Evolutionary conservation across 2,329 filamentous ascomycete species (phyloP).

Genomic region (Exophiala sp.): DNA sequence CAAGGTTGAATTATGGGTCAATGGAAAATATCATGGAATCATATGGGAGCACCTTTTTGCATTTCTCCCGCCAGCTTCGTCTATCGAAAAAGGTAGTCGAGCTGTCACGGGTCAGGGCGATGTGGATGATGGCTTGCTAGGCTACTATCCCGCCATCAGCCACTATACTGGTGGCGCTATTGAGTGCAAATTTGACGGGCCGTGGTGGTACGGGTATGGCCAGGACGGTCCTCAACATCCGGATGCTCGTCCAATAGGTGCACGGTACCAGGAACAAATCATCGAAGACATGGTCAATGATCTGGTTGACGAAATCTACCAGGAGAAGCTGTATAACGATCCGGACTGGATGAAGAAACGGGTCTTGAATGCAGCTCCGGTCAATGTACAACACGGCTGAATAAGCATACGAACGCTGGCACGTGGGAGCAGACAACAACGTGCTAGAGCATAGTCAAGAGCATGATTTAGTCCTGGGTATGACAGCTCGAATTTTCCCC

Average conservation of each 20-base stretch:
- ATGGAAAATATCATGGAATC: constrained; percentile 79
- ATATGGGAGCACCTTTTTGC: constrained; percentile 83
- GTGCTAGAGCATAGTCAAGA: background rate
- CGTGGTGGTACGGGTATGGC: constrained; percentile 69
- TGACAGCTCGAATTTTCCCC: background rate
- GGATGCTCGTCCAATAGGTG: constrained; percentile 58
- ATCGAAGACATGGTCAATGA: constrained; percentile 92
- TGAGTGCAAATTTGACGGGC: constrained; percentile 88
- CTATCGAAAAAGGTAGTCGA: constrained; percentile 62
- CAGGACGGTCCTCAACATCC: constrained; percentile 33
- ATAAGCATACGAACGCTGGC: no score
- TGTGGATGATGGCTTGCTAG: constrained; percentile 82
- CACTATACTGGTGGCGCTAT: constrained; percentile 88
- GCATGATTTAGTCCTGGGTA: background rate
- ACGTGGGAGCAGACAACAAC: no score
- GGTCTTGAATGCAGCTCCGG: constrained; percentile 22
- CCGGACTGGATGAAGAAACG: constrained; percentile 27
- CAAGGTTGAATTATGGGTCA: constrained; percentile 87
- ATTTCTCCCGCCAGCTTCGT: constrained; percentile 85
- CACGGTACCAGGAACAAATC: constrained; percentile 88
- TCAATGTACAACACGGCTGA: constrained; percentile 21
- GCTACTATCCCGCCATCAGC: constrained; percentile 91
- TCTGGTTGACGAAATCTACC: constrained; percentile 77
- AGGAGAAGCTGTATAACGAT: constrained; percentile 45
- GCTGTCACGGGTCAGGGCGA: constrained; percentile 34